Base-by-base conservation (phyloP, 2,329 filamentous ascomycete genomes). In the Talaromyces piceae region DNA sequence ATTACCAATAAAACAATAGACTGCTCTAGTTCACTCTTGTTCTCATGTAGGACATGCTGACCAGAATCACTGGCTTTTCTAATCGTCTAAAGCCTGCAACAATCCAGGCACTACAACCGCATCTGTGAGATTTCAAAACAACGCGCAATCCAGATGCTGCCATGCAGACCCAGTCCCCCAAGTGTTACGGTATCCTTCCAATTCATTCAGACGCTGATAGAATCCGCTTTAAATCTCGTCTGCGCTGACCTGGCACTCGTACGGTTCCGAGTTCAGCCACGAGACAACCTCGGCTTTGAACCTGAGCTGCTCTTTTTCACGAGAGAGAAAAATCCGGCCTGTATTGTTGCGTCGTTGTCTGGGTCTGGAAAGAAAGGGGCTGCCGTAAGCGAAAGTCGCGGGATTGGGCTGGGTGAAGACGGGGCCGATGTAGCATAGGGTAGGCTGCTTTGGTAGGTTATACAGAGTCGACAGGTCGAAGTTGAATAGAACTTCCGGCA, bases 81-180 rank as follows among this genome's bases (percentile, higher is more conserved):
- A 43, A 23, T 25, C 39, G 37, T 45, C 31, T 31, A 51, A 37
- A 23, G 8, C 31, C 43, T 51, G 12, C 8, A 51, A 30, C 41
- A 51, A 20, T 18, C 4, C 5, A 3, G 49, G 49, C 12, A 51
- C 5, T 2, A 51, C 44, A 23, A 39, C 44, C 8, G 45, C 48
- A 50, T 52, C 46, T 2, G 45, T 48, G 16, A 43, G 62, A 6
- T 51, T 54, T 59, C 61, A 63, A n/a, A 63, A 20, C 39, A 58
- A 22, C 4, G 58, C 48, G 12, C 57, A 57, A 47, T 58, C 56
- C 41, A 61, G 58, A 18, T 56, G 47, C 8, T 55, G 52, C 13
- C 60, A 74, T 4, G 72, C 67, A 12, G 67, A 66, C 1, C 74
- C 74, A 0, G 72, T 76, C 55, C 69, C 76, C 58, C 63, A 77